phyloP scores from a whole-genome alignment of 495 filamentous ascomycete genomes.

The Podospora didyma region DNA sequence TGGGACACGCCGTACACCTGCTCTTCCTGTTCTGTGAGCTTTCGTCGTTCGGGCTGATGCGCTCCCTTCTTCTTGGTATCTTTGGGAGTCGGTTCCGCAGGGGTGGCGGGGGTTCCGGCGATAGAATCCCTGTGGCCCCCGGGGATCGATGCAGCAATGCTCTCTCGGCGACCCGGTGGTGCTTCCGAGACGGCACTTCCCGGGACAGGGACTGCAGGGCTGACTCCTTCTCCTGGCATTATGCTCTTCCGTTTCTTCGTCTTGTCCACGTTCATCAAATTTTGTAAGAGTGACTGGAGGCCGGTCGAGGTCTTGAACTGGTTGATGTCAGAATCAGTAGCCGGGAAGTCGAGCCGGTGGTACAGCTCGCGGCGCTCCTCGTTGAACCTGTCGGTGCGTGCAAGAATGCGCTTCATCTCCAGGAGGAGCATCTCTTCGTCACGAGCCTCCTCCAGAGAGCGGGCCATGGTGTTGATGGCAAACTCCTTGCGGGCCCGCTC shows the following conservation, averaged over 20 bases:
- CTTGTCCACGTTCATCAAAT: slow-evolving; percentile 74
- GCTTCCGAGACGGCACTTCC: slow-evolving; percentile 31
- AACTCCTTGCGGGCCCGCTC: slow-evolving; percentile 80
- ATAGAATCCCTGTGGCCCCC: slow-evolving; percentile 45
- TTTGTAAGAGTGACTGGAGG: slow-evolving; percentile 72
- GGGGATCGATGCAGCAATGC: slow-evolving; percentile 37
- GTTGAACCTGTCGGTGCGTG: slow-evolving; percentile 73
- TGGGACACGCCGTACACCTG: slow-evolving; percentile 75
- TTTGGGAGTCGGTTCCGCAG: slow-evolving; percentile 24
- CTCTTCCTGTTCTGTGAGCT: slow-evolving; percentile 72
- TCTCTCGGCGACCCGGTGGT: slow-evolving; percentile 43
- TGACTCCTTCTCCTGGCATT: slow-evolving; percentile 45
- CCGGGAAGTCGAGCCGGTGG: slow-evolving; percentile 73
- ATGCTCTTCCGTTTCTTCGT: slow-evolving; percentile 70
- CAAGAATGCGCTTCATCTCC: slow-evolving; percentile 85
- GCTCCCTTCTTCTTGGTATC: slow-evolving; percentile 51
- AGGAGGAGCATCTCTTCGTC: slow-evolving; percentile 86
- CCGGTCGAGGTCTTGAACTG: slow-evolving; percentile 77
- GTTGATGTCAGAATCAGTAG: slow-evolving; percentile 61
- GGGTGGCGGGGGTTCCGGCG: slow-evolving; percentile 34
- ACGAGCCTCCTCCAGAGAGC: slow-evolving; percentile 79
- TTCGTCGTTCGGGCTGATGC: slow-evolving; percentile 48
- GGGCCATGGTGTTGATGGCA: slow-evolving; percentile 69
- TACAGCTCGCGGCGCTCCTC: slow-evolving; percentile 90
- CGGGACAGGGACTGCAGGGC: slow-evolving; percentile 35